Percentiles rank a stretch among this genome's conserved stretches.
Evolutionary conservation across 805 yeast species (phyloP).

Genomic region (Ogataea salicorniae): DNA sequence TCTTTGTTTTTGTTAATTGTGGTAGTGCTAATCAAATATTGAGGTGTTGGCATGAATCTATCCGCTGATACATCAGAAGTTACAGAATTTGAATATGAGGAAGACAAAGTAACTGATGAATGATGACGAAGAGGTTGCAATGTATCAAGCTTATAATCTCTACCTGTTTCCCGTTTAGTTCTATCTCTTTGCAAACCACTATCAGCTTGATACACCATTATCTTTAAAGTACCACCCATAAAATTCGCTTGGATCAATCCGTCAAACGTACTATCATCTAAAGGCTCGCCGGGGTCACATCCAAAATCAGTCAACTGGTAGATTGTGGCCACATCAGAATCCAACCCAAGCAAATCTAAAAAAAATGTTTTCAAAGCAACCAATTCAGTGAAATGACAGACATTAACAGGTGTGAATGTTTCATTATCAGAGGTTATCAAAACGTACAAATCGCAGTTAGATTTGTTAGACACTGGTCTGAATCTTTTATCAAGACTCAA

Average conservation of each 20-base stretch:
- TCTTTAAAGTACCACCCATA: conserved; percentile 21
- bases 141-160: neutral
- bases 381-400: conserved; percentile 26
- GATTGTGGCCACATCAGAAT: conserved; percentile 15
- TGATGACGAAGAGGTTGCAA: conserved; percentile 1
- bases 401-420: conserved; percentile 46
- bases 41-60: conserved; percentile 59
- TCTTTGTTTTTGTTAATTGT: conserved; percentile 27
- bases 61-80: conserved; percentile 36
- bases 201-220: conserved; percentile 12
- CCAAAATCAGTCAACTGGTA: conserved; percentile 69
- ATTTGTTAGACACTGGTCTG: conserved; percentile 32
- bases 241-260: conserved; percentile 32
- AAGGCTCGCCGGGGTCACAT: conserved; percentile 49
- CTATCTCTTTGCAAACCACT: neutral
- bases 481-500: conserved; percentile 30
- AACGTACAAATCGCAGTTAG: conserved; percentile 34
- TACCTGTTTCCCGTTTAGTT: too few relatives aligned
- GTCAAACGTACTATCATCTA: conserved; percentile 45
- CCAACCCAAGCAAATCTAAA: conserved; percentile 32
- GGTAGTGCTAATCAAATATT: conserved; percentile 46
- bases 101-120: conserved; percentile 36
- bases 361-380: conserved; percentile 37
- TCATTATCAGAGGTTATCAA: conserved; percentile 62
- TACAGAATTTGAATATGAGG: conserved; percentile 51